Evolutionary conservation across 1,139 yeast genomes (phyloP).

Genomic region (Candida frijolesensis): DNA sequence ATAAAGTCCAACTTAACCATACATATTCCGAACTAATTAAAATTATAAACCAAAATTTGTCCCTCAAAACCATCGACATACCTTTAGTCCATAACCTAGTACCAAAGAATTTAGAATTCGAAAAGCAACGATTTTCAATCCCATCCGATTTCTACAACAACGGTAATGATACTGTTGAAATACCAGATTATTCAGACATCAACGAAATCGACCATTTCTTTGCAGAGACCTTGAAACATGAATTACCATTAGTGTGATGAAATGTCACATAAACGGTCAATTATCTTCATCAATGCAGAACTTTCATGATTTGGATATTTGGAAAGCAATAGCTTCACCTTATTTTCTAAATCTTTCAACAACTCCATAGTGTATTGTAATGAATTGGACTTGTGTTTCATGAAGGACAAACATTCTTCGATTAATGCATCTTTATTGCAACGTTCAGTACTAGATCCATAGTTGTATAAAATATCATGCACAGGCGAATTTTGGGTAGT

Average conservation of each 20-base stretch:
- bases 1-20: constrained; percentile 8
- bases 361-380: constrained; percentile 12
- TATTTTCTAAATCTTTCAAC: constrained; percentile 6
- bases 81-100: constrained; percentile 24
- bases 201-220: constrained; percentile 31
- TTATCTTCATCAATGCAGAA: constrained; percentile 10
- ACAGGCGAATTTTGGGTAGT: constrained; percentile 25
- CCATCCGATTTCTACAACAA: constrained; percentile 5
- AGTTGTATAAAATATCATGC: constrained; percentile 23
- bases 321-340: constrained; percentile 7
- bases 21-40: constrained; percentile 24
- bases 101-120: constrained; percentile 27
- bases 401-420: constrained; percentile 23
- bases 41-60: constrained; percentile 18
- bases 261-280: constrained; percentile 13
- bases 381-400: constrained; percentile 17
- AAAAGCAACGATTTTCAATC: constrained; percentile 20
- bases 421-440: constrained; percentile 20
- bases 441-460: constrained; percentile 21
- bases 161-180: neutral
- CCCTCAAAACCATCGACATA: constrained; percentile 22
- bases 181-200: constrained; percentile 11
- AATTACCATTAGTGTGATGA: constrained; percentile 5
- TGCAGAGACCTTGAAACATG: constrained; percentile 12
- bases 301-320: constrained; percentile 3